Conservation (phyloP, 2,329 filamentous ascomycete genomes). For the Botryosphaeria dothidea region DNA sequence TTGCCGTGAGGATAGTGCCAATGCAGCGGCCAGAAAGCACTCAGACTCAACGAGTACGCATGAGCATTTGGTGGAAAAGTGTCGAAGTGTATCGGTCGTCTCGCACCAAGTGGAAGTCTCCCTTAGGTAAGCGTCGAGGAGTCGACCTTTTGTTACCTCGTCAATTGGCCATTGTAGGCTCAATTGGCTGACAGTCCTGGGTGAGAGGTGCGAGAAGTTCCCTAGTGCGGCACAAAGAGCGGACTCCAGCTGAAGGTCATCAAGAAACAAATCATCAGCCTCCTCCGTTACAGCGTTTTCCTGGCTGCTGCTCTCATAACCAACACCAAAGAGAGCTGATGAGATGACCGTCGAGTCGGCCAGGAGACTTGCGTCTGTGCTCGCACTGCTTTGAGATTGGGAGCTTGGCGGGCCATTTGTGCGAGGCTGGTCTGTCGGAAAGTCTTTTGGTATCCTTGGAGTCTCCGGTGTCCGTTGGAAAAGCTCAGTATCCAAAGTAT, state of each 20-base stretch:
- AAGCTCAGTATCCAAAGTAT: not conserved
- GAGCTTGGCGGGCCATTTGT: not conserved
- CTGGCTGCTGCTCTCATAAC: not conserved
- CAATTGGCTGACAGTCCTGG: not conserved
- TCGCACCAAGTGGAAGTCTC: not conserved
- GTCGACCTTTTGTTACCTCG: not conserved
- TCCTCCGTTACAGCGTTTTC: not conserved
- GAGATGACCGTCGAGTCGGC: not conserved
- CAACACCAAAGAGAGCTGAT: not conserved
- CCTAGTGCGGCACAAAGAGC: not conserved
- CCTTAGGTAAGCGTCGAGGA: not conserved
- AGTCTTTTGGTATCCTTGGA: not conserved
- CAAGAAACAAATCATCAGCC: too few species aligned
- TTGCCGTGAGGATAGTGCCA: not conserved
- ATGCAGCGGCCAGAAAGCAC: not conserved
- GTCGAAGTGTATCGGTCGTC: not conserved
- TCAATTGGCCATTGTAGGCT: not conserved
- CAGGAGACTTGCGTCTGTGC: not conserved
- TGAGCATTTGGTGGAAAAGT: not conserved
- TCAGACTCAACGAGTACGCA: not conserved
- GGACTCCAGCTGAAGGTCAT: not conserved
- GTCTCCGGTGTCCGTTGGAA: not conserved
- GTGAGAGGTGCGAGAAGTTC: not conserved
- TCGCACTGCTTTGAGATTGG: not conserved
- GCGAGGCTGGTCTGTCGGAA: not conserved